phyloP scores from a whole-genome alignment of 257 asterid species.

The Salvia hispanica region DNA sequence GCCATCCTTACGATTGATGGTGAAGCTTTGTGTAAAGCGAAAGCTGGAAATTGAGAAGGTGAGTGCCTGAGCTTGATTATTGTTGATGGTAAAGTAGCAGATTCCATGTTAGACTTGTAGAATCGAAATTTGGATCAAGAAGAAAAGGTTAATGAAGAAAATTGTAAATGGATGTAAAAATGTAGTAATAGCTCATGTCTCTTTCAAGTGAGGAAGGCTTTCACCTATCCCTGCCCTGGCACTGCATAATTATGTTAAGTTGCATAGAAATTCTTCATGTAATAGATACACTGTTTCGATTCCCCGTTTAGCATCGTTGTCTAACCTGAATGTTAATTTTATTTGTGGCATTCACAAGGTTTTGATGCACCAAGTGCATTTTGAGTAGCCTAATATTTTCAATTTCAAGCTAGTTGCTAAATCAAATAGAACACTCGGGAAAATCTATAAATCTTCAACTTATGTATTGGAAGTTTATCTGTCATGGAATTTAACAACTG shows the following conservation, averaged over 20 bases:
- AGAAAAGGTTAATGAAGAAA: slow-evolving; percentile 4
- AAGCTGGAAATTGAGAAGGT: slow-evolving; percentile 79
- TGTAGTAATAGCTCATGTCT: not conserved
- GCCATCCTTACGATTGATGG: slow-evolving; percentile 78
- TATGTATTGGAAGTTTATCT: not conserved
- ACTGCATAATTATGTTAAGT: not conserved
- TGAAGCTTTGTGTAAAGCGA: slow-evolving; percentile 61
- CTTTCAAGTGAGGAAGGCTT: not conserved
- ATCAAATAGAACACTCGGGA: not conserved
- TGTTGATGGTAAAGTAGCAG: not conserved
- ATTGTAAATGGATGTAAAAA: not conserved
- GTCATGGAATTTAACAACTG: not conserved
- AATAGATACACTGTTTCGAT: not conserved
- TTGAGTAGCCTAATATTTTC: not conserved
- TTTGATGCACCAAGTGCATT: not conserved
- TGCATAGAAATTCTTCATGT: not conserved
- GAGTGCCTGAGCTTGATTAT: slow-evolving; percentile 6
- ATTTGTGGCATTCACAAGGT: not conserved
- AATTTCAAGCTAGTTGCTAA: not conserved
- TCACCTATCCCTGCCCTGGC: not conserved
- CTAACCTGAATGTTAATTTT: not conserved
- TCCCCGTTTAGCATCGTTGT: not conserved
- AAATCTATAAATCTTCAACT: not conserved
- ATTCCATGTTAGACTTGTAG: not conserved
- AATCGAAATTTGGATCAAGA: slow-evolving; percentile 1